These are phyloP conservation scores for Fusarium napiforme DNA, from an alignment of 2,329 filamentous ascomycete species.

Conservation along the genomic window DNA sequence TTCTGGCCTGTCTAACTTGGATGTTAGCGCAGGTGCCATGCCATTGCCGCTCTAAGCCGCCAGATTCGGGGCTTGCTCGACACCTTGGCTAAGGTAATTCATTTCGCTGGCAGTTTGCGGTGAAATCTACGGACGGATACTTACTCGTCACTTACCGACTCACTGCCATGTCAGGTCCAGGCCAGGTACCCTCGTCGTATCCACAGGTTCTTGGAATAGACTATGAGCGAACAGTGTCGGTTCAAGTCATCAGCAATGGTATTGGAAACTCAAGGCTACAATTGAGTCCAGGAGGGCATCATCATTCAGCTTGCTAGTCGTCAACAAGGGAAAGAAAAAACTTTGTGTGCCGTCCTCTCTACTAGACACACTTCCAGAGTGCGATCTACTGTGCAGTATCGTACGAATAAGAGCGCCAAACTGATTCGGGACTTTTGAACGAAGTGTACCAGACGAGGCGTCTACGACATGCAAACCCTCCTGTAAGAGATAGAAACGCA, in stretches of 20 bases:
- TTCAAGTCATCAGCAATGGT: not conserved
- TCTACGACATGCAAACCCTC: conserved; percentile 36
- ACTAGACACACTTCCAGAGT: conserved; percentile 15
- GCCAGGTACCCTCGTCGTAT: conserved; percentile 40
- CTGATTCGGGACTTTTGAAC: conserved; percentile 17
- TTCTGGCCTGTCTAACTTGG: conserved; percentile 32
- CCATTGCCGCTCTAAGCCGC: conserved; percentile 47
- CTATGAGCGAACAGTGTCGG: not conserved
- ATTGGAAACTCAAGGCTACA: conserved; percentile 2
- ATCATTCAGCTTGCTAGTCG: conserved; percentile 17
- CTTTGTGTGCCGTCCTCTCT: conserved; percentile 9
- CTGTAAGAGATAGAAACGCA: conserved; percentile 28
- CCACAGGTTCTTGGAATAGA: conserved; percentile 24
- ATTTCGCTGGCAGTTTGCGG: conserved; percentile 34
- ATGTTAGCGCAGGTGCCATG: conserved; percentile 42
- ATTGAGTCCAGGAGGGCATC: not conserved
- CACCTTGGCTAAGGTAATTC: not conserved
- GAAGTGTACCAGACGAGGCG: conserved; percentile 32
- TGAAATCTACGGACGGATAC: conserved; percentile 25
- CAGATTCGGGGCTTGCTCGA: conserved; percentile 30
- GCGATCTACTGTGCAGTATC: conserved; percentile 23
- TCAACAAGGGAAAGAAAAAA: conserved; percentile 12
- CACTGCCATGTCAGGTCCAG: conserved; percentile 19
- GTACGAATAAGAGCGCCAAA: conserved; percentile 17
- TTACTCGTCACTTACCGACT: conserved; percentile 36